Base-by-base conservation (phyloP, 129 eudicot species). In the Pulicaria dysenterica region DNA sequence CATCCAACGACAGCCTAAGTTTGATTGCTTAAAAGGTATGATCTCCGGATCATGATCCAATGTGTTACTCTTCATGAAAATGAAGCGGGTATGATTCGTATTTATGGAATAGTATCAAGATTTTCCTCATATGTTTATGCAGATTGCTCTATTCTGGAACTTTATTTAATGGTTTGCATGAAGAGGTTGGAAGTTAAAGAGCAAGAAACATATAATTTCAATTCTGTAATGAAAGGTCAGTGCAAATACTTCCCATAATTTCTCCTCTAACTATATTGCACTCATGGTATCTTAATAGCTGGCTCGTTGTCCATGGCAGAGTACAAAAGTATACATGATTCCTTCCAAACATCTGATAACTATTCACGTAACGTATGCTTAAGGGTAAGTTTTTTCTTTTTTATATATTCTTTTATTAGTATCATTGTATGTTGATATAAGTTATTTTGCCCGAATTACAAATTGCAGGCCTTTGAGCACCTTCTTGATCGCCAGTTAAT, bases 101-200 rank as follows among this genome's bases (percentile, higher is more conserved):
- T 47, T 39, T 39, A 6, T 38, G n/a, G 45, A 15, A 24, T 58
- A 39, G 34, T 16, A 44, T 8, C 64, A 64, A n/a, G 31, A 31
- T 74, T 59, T 59, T 16, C 5, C 14, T 3, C 5, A 44, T 16
- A 5, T 36, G 45, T 73, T 34, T 3, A 50, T 60, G 77, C 91
- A 94, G 98, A 94, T 82, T 94, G 98, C 83, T 94, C 98, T 47
- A 68, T 87, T 74, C 65, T 94, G 55, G 95, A 94, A 69, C 89
- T 94, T 49, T 90, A 90, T 73, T 74, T 94, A 15, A 75, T 94
- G 79, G 96, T 94, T 57, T 94, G 95, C 96, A 87, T 94, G 96
- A 94, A 79, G 74, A 83, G 96, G 73, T 64, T 94, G 79, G 97
- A 94, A 81, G 80, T 77, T 64, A 90, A 83, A 84, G 98, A 90